These are phyloP conservation scores for Claviceps maximensis DNA, from an alignment of 2,329 filamentous ascomycete species.

Conservation along the genomic window DNA sequence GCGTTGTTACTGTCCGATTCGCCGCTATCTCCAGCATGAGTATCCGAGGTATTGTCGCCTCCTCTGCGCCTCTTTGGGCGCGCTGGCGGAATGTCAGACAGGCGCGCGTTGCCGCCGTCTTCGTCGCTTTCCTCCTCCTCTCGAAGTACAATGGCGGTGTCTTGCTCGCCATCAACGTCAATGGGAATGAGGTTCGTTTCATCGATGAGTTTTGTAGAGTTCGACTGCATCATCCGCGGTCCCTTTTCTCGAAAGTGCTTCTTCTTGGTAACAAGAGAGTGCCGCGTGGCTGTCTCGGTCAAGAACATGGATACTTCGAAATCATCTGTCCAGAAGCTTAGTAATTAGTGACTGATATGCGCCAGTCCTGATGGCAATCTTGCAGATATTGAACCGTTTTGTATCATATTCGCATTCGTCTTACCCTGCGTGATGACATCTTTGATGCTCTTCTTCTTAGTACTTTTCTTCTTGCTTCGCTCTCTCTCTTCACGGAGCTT, in stretches of 20 bases:
- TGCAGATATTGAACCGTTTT: background rate
- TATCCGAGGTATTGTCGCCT: constrained; percentile 13
- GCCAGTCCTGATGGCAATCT: background rate
- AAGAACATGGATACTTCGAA: constrained; percentile 94
- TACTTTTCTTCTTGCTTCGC: constrained; percentile 42
- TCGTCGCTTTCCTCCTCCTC: constrained; percentile 42
- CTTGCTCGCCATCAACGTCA: constrained; percentile 23
- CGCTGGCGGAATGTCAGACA: constrained; percentile 22
- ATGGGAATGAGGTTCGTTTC: constrained; percentile 41
- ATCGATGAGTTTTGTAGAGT: constrained; percentile 48
- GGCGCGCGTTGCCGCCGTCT: constrained; percentile 12
- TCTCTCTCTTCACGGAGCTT: constrained; percentile 81
- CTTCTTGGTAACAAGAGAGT: constrained; percentile 74
- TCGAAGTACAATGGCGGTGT: constrained; percentile 19
- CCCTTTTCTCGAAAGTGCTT: constrained; percentile 58
- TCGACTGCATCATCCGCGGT: constrained; percentile 42
- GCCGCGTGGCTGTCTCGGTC: constrained; percentile 70
- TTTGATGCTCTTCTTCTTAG: constrained; percentile 71
- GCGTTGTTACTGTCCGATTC: constrained; percentile 22
- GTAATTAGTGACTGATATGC: background rate
- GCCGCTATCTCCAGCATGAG: constrained; percentile 13
- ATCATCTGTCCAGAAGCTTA: constrained; percentile 48
- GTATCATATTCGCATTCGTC: background rate
- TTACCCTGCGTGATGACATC: constrained; percentile 72
- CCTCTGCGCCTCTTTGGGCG: constrained; percentile 20